These are phyloP conservation scores for Prunella vulgaris DNA, from an alignment of 257 asterid genomes.

Conservation along the genomic window DNA sequence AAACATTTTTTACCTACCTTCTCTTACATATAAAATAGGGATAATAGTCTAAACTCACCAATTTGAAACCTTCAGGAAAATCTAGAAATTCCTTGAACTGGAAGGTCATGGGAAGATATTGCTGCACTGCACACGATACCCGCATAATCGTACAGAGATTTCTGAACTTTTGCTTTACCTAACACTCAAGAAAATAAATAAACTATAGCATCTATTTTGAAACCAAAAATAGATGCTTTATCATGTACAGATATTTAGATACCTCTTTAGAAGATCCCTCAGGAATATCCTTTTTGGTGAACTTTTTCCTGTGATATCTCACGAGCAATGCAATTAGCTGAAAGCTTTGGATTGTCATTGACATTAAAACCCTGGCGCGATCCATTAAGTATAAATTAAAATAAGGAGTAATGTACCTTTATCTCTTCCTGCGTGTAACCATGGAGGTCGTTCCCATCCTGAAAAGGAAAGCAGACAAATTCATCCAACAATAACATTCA, in stretches of 20 bases:
- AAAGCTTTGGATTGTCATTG: slow-evolving; percentile 28
- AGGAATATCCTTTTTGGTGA: slow-evolving; percentile 44
- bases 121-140: slow-evolving; percentile 48
- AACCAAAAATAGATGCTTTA: background rate
- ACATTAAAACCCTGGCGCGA: slow-evolving; percentile 5
- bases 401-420: slow-evolving; percentile 35
- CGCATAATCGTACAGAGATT: slow-evolving; percentile 60
- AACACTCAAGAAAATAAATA: slow-evolving; percentile 15
- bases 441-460: slow-evolving; percentile 67
- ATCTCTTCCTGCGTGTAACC: slow-evolving; percentile 59
- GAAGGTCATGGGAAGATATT: slow-evolving; percentile 27
- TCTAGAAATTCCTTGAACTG: slow-evolving; percentile 34
- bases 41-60: slow-evolving; percentile 43
- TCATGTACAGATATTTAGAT: background rate
- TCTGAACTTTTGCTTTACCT: slow-evolving; percentile 57
- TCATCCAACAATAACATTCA: background rate
- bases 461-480: slow-evolving; percentile 21
- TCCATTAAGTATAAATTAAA: background rate
- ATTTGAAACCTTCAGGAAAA: slow-evolving; percentile 45
- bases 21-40: background rate
- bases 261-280: slow-evolving; percentile 51
- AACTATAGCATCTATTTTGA: background rate
- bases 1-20: background rate
- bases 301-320: slow-evolving; percentile 67
- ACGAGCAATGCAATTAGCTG: slow-evolving; percentile 74